Evolutionary conservation across 108 stramenopile genomes (phyloP), one percentile per base, ranked within the genome.

Genomic region (Fistulifera pelliculosa): DNA sequence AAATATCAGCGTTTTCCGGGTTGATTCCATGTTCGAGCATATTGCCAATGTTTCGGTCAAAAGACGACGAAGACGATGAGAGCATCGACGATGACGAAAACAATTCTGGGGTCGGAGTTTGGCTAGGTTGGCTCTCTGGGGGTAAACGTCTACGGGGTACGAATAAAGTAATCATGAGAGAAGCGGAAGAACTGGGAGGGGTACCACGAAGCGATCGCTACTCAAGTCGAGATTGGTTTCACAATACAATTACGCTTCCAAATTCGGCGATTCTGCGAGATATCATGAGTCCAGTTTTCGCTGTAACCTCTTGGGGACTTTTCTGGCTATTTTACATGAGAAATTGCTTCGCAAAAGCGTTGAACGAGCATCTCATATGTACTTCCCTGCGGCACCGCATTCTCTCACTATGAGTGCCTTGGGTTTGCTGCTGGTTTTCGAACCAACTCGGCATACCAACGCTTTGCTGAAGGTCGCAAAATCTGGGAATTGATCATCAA

Each of bases 391-490:
- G 5, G 56, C 82, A 12, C 77, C 80, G 7, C 93, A 94, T 68
- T 67, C 77, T 4, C 71, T 94, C 54, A 76, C 93, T 59, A 85
- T 87, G 3, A 71, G 72, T 24, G 90, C 95, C 14, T 63, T 94
- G 49, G 77, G 87, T 35, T 71, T 94, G 38, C 67, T 96, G 22
- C 72, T 96, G 14, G 95, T 93, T 11, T 94, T 52, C 78, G 92
- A 17, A 94, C 94, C 8, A 94, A 94, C 58, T 73, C 77, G 15
- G 90, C 92, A 8, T 96, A 96, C 53, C 78, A 87, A 49, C 73
- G 95, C 48, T 96, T 92, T 72, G 85, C 87, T 41, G 95, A 96
- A 56, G 95, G 95, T 40, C 64, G 85, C 45, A 81, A 81, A 52
- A 83, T 84, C 17, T 88, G 82, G 83, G 80, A 84, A 68, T 61